A percentile compares a stretch with the other conserved stretches of the same genome.
Evolutionary conservation across 2,329 filamentous ascomycete genomes (phyloP).

Genomic region (Trichoderma pleuroti): DNA sequence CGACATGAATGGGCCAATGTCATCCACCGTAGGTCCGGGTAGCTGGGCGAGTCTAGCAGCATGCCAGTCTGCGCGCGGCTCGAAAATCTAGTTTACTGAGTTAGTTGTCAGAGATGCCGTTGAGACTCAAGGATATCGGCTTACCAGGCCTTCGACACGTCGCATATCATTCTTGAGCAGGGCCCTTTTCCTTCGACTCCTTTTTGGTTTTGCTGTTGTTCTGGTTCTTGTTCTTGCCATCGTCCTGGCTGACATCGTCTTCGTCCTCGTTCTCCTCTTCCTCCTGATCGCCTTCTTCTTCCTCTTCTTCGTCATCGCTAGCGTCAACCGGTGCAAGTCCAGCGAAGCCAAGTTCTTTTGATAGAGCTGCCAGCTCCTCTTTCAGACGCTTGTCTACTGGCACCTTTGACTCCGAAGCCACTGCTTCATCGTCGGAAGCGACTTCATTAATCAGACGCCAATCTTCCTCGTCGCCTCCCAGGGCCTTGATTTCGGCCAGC

Average conservation of each 20-base stretch:
- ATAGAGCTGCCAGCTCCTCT: conserved; percentile 37
- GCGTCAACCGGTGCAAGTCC: conserved; percentile 35
- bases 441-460: conserved; percentile 57
- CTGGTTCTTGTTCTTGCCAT: not conserved
- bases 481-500: conserved; percentile 60
- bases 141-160: conserved; percentile 37
- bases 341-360: conserved; percentile 39
- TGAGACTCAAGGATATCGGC: conserved; percentile 18
- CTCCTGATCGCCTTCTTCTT: conserved; percentile 28
- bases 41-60: conserved; percentile 42
- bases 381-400: conserved; percentile 41
- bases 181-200: not conserved
- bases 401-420: conserved; percentile 31
- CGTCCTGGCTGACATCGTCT: not conserved
- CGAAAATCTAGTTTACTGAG: conserved; percentile 46
- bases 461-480: conserved; percentile 64
- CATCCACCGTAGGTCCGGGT: conserved; percentile 43
- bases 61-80: conserved; percentile 58
- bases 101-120: conserved; percentile 33
- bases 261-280: conserved; percentile 28
- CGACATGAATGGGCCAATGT: conserved; percentile 41
- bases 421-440: conserved; percentile 40
- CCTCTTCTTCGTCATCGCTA: conserved; percentile 36
- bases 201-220: not conserved
- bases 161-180: conserved; percentile 18